Conservation (phyloP, 2,329 filamentous ascomycete species). For the Pseudogymnoascus verrucosus region DNA sequence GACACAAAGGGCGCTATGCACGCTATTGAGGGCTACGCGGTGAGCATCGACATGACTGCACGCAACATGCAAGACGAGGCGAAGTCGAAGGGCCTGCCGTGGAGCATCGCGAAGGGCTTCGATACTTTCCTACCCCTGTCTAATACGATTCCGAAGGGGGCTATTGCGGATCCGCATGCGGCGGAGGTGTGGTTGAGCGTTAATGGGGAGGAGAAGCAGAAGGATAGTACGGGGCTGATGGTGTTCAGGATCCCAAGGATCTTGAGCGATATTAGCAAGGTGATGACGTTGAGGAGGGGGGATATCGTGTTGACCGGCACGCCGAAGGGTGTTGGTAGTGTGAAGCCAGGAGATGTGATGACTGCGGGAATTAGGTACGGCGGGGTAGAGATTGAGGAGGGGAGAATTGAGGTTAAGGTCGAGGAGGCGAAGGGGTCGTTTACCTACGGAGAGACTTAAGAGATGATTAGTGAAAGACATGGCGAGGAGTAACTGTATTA, state of each 20-base stretch:
- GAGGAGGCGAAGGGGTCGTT: slow-evolving; percentile 45
- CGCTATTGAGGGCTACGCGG: slow-evolving; percentile 80
- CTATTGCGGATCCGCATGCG: slow-evolving; percentile 80
- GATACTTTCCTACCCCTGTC: slow-evolving; percentile 93
- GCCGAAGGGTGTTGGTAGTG: slow-evolving; percentile 86
- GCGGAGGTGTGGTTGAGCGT: slow-evolving; percentile 80
- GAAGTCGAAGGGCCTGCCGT: slow-evolving; percentile 93
- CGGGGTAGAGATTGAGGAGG: slow-evolving; percentile 78
- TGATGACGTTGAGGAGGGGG: slow-evolving; percentile 88
- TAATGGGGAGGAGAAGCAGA: slow-evolving; percentile 70
- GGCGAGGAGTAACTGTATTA: background rate
- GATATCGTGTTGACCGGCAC: slow-evolving; percentile 96
- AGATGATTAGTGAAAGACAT: background rate
- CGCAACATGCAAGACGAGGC: slow-evolving; percentile 94
- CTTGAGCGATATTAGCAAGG: slow-evolving; percentile 82
- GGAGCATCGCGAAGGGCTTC: slow-evolving; percentile 95
- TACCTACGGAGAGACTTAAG: background rate
- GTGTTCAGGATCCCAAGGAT: slow-evolving; percentile 83
- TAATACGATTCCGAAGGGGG: slow-evolving; percentile 68
- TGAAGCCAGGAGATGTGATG: slow-evolving; percentile 80
- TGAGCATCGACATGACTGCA: slow-evolving; percentile 95
- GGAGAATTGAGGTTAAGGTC: slow-evolving; percentile 73
- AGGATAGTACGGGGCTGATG: slow-evolving; percentile 89
- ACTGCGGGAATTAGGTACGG: slow-evolving; percentile 70
- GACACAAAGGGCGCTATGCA: slow-evolving; percentile 71